Conservation (phyloP, 306 rosid species). For the Herpetospermum pedunculosum region DNA sequence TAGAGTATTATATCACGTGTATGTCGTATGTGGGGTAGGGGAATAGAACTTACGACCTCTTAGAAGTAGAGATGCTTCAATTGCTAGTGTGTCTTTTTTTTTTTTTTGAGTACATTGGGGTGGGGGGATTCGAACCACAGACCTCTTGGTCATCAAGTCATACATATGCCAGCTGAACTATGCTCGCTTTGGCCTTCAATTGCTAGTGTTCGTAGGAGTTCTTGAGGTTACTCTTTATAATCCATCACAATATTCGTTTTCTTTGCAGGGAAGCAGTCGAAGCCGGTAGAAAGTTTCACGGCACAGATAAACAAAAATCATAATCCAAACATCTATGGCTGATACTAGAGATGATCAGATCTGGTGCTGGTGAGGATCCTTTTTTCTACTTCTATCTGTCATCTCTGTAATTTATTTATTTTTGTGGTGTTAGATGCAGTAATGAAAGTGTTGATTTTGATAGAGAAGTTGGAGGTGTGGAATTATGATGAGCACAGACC, state of each 20-base stretch:
- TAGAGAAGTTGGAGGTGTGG: neutral
- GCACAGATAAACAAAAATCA: constrained; percentile 27
- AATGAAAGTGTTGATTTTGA: neutral
- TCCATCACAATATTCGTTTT: neutral
- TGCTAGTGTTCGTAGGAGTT: neutral
- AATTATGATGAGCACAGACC: neutral
- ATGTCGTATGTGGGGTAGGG: too few species aligned
- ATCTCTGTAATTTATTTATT: neutral
- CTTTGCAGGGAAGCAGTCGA: constrained; percentile 86
- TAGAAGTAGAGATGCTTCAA: neutral
- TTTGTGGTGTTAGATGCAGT: neutral
- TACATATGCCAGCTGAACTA: too few species aligned
- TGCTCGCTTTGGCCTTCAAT: too few species aligned
- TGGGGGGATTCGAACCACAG: too few species aligned
- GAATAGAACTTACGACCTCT: neutral
- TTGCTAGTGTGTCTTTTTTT: too few species aligned
- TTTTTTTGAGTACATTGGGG: too few species aligned
- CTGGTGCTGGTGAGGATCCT: neutral
- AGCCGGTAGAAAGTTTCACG: constrained; percentile 80
- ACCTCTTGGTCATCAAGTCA: too few species aligned
- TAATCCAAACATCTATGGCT: constrained; percentile 11
- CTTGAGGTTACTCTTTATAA: neutral
- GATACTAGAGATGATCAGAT: neutral
- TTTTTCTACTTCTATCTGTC: neutral
- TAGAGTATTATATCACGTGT: too few species aligned